Evolutionary conservation across 1,284 basidiomycete species (phyloP), one percentile per base, ranked within the genome.

Genomic region (Schizophyllum commune): DNA sequence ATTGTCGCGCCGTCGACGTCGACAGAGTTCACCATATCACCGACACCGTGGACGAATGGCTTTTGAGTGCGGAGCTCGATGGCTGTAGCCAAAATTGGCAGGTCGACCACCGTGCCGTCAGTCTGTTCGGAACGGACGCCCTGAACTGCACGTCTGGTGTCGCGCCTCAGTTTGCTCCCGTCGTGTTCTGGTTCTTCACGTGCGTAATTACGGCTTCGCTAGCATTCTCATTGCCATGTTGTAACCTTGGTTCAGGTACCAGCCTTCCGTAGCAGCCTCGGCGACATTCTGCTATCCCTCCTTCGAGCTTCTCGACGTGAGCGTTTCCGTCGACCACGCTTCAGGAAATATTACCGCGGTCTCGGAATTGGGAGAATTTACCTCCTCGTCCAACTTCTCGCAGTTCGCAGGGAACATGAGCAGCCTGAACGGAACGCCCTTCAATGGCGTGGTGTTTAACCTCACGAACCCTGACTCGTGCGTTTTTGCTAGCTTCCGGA

Each of bases 101-200:
- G 0, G 80, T 82, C 1, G 66, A 73, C 60, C 75, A 75, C 33
- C 73, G 68, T 32, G 68, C 78, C 1, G 65, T 68, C 1, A 71
- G 71, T 33, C 68, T 80, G 7, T 84, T 82, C 61, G 81, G 81
- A 61, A 58, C 65, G 60, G 64, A 74, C 62, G 65, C 68, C 13
- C 67, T 71, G 1, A 63, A 60, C 27, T 79, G 75, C 58, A 63
- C 65, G 4, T 47, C 39, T 2, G 39, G 39, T 8, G 39, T 47
- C 39, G 70, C 73, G 0, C 65, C 69, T 6, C 73, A 78, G 57
- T 80, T 79, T 54, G 73, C 70, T 13, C 81, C 82, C 0, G 74
- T 82, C n/a, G 72, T 81, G 8, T 82, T 83, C 68, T 84, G 82
- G 83, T 81, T 81, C 67, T 83, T 83, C 69, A 76, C 76, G 65